phyloP scores from a whole-genome alignment of 257 asterid genomes.

The Solanum acaule region DNA sequence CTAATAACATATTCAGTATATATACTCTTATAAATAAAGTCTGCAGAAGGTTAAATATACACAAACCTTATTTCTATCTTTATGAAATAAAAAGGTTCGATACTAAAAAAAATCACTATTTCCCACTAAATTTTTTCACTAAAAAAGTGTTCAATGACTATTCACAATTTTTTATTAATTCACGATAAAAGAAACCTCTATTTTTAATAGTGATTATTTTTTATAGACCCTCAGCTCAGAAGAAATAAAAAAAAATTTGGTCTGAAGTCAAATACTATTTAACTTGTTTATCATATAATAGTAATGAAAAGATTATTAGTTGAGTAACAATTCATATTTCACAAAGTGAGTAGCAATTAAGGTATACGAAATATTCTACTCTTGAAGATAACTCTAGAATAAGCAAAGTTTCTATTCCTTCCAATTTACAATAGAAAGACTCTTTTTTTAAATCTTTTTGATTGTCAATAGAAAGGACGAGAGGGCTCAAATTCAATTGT shows the following conservation, averaged over 20 bases:
- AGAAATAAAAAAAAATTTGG: too few relatives aligned
- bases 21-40: too few relatives aligned
- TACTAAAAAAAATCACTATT: background rate
- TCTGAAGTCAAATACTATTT: background rate
- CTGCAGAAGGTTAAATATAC: too few relatives aligned
- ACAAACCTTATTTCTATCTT: background rate
- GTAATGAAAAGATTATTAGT: background rate
- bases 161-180: too few relatives aligned
- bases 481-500: background rate
- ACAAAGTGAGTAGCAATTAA: background rate
- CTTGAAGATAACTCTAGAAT: background rate
- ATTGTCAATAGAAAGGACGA: background rate
- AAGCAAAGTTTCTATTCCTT: background rate
- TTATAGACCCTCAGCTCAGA: too few relatives aligned
- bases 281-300: background rate
- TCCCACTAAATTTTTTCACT: too few relatives aligned
- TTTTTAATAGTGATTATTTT: too few relatives aligned
- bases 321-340: background rate
- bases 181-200: too few relatives aligned
- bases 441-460: background rate
- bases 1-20: too few relatives aligned
- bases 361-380: background rate
- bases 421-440: background rate
- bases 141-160: too few relatives aligned
- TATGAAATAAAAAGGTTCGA: too few relatives aligned